These are phyloP conservation scores for Amylocystis lapponica DNA, from an alignment of 768 basidiomycete genomes.

Conservation along the genomic window DNA sequence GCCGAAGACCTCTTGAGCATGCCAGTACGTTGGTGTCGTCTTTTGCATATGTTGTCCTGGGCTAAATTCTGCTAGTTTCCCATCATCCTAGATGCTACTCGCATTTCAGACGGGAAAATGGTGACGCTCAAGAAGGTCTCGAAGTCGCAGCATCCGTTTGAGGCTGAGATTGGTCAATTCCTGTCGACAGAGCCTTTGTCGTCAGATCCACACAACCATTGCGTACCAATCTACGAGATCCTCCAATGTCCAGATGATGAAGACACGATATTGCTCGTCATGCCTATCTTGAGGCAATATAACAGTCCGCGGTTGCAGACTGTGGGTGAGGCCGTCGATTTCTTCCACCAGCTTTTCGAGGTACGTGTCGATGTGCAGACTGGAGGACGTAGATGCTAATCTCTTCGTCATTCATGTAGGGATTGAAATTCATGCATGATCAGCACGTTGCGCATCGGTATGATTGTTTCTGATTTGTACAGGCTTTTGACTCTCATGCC, in stretches of 20 bases:
- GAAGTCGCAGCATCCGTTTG: conserved; percentile 15
- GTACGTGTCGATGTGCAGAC: conserved; percentile 11
- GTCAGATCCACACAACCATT: conserved; percentile 22
- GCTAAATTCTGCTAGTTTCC: not conserved
- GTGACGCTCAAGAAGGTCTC: conserved; percentile 18
- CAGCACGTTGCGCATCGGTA: conserved; percentile 9
- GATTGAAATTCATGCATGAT: conserved; percentile 8
- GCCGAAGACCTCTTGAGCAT: conserved; percentile 9
- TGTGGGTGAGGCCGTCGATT: conserved; percentile 31
- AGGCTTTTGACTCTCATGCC: not conserved
- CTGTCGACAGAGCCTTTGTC: conserved; percentile 18
- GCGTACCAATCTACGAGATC: conserved; percentile 18
- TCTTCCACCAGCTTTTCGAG: conserved; percentile 30
- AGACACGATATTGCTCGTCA: conserved; percentile 23
- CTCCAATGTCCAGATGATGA: conserved; percentile 10
- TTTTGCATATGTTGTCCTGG: too few relatives aligned
- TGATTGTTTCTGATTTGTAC: not conserved
- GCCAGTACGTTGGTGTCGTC: too few relatives aligned
- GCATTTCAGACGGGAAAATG: conserved; percentile 13
- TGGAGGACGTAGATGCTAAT: not conserved
- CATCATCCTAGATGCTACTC: conserved; percentile 17
- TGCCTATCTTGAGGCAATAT: conserved; percentile 26
- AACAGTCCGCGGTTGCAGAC: conserved; percentile 28
- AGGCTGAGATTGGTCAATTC: conserved; percentile 20
- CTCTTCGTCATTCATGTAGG: not conserved